phyloP scores from a whole-genome alignment of 768 basidiomycete species.

The Lentinus brumalis region DNA sequence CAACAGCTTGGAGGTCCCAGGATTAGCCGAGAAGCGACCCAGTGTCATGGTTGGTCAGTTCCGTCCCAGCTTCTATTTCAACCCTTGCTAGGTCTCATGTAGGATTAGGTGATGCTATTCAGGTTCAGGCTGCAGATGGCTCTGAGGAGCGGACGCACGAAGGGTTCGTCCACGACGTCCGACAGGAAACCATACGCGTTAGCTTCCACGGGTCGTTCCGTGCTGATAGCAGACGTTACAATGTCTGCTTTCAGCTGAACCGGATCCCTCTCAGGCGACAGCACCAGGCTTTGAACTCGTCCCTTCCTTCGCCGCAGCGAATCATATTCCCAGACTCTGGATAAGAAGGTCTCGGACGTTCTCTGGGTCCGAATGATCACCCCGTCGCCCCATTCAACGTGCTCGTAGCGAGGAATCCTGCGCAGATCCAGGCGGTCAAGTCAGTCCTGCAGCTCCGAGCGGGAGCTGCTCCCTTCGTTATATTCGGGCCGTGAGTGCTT shows the following conservation, averaged over 20 bases:
- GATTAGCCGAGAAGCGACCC: conserved; percentile 59
- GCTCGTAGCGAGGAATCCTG: conserved; percentile 42
- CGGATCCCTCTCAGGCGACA: conserved; percentile 56
- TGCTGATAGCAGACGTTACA: conserved; percentile 37
- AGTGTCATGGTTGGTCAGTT: conserved; percentile 58
- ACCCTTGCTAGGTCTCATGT: no score
- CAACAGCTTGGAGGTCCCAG: conserved; percentile 50
- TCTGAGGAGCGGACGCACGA: conserved; percentile 31
- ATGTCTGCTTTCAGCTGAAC: conserved; percentile 59
- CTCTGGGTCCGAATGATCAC: conserved; percentile 1
- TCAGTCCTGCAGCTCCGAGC: conserved; percentile 46
- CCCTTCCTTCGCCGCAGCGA: conserved; percentile 37
- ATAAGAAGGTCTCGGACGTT: conserved; percentile 4
- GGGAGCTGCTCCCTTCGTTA: conserved; percentile 55
- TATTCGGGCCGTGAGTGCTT: conserved; percentile 64
- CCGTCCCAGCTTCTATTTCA: not conserved
- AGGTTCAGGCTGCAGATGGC: conserved; percentile 23
- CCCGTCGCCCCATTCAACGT: conserved; percentile 30
- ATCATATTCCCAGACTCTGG: conserved; percentile 47
- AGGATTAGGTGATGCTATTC: conserved; percentile 32
- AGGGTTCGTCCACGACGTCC: conserved; percentile 52
- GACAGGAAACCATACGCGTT: conserved; percentile 45
- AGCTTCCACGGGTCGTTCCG: conserved; percentile 47
- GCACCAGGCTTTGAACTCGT: conserved; percentile 51
- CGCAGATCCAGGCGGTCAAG: conserved; percentile 53